Base-by-base conservation (phyloP, 345 rosid genomes). In the Chamaenerion angustifolium region DNA sequence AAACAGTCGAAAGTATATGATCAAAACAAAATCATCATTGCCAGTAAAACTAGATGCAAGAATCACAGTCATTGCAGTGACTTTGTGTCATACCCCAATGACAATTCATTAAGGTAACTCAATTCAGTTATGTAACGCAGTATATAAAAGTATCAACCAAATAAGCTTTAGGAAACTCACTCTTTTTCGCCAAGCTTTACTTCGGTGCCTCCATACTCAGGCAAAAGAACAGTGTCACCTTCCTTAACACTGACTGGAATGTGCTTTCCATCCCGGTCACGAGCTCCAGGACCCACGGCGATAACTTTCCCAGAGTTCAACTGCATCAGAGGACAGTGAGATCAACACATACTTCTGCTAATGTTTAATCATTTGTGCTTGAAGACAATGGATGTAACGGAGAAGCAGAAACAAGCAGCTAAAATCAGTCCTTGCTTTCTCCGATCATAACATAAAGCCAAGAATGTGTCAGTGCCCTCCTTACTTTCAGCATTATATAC, bases 161-260 rank as follows among this genome's bases (percentile, higher is more conserved):
- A 16, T 16, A 12, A 18, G 18, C 7, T 15, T 25, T 12, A 49
- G 40, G 10, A 49, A 4, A n/a, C 54, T 46, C 65, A 84, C 94
- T 81, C 81, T 65, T 73, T 84, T 45, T 88, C 85, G 18, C 72
- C 85, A 12, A 88, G 85, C 74, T 84, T 83, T 27, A 84, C 92
- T 71, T 88, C 71, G 31, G 85, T 77, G 43, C 96, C 90, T 0
- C 78, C 85, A 46, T 73, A 83, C 27, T 77, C 82, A 6, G 88
- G 79, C 67, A 88, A 71, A 59, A 83, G 88, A 40, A 88, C 94
- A 1, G 67, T 76, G 52, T 83, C 94, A 9, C 90, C 96, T 79
- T 87, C 90, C 76, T 87, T 81, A 42, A 83, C 75, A 45, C 60
- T 62, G 12, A 79, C 69, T 6, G 88, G 88, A 51, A 81, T 74